phyloP scores from a whole-genome alignment of 768 basidiomycete genomes.

The Lyophyllum atratum region DNA sequence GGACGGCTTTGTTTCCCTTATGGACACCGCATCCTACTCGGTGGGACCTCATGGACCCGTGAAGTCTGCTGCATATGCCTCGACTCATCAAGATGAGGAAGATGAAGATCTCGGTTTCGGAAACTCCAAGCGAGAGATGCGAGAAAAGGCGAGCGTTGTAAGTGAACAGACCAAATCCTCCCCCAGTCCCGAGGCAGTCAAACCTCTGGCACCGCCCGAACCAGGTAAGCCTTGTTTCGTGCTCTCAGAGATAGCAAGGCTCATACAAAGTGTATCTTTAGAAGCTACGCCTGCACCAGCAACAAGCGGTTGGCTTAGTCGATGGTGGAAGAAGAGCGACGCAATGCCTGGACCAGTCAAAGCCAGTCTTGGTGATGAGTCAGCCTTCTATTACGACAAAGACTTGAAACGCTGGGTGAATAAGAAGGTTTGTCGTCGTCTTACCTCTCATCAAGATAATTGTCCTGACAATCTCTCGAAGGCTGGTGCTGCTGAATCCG shows the following conservation, averaged over 20 bases:
- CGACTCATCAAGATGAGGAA: constrained; percentile 43
- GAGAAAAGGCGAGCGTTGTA: constrained; percentile 31
- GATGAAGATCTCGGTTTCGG: constrained; percentile 90
- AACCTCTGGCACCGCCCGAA: constrained; percentile 18
- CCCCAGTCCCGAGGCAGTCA: constrained; percentile 3
- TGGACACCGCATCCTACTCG: constrained; percentile 62
- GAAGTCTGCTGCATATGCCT: constrained; percentile 9
- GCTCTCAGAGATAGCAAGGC: not conserved
- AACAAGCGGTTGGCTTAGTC: constrained; percentile 69
- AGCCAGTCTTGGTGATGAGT: constrained; percentile 93
- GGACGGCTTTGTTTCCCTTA: constrained; percentile 81
- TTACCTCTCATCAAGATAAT: constrained; percentile 1
- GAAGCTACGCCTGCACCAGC: constrained; percentile 22
- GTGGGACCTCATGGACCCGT: constrained; percentile 29
- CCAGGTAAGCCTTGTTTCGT: constrained; percentile 26
- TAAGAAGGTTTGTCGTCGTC: constrained; percentile 64
- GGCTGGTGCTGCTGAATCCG: constrained; percentile 58
- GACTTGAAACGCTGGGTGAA: constrained; percentile 97
- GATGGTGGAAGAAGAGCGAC: constrained; percentile 76
- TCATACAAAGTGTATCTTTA: not conserved
- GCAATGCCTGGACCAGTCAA: constrained; percentile 69
- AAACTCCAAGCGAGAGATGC: constrained; percentile 54
- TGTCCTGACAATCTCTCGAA: constrained; percentile 27
- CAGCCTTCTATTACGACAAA: constrained; percentile 88
- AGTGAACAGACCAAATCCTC: constrained; percentile 23